Conservation (phyloP, 768 basidiomycete genomes). For the Tricholoma sp. region DNA sequence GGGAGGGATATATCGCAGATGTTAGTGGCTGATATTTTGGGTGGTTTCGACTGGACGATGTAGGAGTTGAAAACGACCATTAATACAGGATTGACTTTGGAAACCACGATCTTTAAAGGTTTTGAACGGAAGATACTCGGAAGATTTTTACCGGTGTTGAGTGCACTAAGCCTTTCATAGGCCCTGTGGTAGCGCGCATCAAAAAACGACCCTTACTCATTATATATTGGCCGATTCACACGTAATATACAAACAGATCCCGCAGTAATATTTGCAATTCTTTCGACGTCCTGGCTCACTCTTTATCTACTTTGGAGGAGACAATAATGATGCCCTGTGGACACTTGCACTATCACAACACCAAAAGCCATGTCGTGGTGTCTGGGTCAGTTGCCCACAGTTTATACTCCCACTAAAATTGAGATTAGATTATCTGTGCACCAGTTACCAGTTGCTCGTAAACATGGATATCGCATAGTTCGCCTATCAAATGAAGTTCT, state of each 20-base stretch:
- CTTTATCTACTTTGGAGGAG: no score
- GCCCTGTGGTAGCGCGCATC: background rate
- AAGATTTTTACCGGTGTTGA: no score
- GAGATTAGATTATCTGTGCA: background rate
- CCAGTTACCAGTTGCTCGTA: no score
- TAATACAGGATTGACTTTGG: no score
- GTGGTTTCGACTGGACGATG: background rate
- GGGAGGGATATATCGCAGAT: slow-evolving; percentile 51
- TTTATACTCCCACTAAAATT: background rate
- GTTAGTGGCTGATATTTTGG: slow-evolving; percentile 20
- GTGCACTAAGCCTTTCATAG: background rate
- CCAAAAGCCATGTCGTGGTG: no score
- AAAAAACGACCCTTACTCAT: background rate
- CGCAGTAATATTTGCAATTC: background rate
- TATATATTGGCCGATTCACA: background rate
- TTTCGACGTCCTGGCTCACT: no score
- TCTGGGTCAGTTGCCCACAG: no score
- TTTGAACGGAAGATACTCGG: background rate
- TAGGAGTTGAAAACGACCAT: no score
- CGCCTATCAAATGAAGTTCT: background rate
- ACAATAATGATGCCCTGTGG: no score
- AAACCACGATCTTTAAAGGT: no score
- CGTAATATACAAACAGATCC: background rate
- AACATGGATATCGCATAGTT: no score
- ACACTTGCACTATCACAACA: no score